A percentile compares a stretch with the other conserved stretches of the same genome.
Conservation (phyloP, 768 basidiomycete species). For the Termitomyces sp. region DNA sequence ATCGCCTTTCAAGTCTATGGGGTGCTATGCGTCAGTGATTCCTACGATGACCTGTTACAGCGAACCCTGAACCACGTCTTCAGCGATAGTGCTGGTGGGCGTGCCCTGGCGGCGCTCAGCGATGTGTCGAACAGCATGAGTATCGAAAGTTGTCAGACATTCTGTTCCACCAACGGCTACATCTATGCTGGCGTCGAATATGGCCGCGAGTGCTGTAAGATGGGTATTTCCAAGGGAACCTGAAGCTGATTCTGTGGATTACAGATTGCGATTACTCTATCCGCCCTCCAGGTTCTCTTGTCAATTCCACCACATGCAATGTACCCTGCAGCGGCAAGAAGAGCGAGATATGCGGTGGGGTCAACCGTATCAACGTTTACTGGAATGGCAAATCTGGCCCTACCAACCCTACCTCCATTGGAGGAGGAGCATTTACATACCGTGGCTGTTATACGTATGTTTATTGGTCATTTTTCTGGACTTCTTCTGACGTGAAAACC, state of each 20-base stretch:
- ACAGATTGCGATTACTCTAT: slow-evolving; percentile 13
- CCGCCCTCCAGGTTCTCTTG: not conserved
- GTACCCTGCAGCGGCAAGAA: slow-evolving; percentile 7
- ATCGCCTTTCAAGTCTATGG: slow-evolving; percentile 1
- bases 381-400: slow-evolving; percentile 12
- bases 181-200: slow-evolving; percentile 10
- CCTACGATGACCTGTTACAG: not conserved
- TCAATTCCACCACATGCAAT: slow-evolving; percentile 2
- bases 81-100: slow-evolving; percentile 2
- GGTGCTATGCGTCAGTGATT: slow-evolving; percentile 5
- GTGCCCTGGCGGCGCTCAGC: not conserved
- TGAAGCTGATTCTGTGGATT: not conserved
- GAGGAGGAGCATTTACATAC: slow-evolving; percentile 8
- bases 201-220: slow-evolving; percentile 10
- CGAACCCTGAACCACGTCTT: not conserved
- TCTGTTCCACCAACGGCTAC: slow-evolving; percentile 8
- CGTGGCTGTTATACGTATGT: slow-evolving; percentile 16
- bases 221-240: not conserved
- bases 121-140: not conserved
- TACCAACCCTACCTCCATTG: not conserved
- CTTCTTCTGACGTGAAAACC: not conserved
- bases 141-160: slow-evolving; percentile 10
- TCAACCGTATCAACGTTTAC: slow-evolving; percentile 7
- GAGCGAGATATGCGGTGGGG: slow-evolving; percentile 6
- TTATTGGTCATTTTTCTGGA: not conserved